Conservation (phyloP, 2,329 filamentous ascomycete species). For the Corynespora cassiicola region DNA sequence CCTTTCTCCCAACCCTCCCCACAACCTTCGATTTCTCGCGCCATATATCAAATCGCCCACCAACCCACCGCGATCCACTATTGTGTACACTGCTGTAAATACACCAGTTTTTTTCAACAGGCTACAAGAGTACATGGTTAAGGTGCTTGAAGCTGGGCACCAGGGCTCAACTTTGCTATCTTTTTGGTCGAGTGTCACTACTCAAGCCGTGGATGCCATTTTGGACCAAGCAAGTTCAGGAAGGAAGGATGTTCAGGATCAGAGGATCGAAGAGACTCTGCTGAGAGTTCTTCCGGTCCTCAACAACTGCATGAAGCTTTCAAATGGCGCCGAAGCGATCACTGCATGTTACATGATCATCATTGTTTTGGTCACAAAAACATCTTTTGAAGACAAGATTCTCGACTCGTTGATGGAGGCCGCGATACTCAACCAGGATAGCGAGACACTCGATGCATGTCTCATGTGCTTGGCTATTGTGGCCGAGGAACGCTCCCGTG, state of each 20-base stretch:
- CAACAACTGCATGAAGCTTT: constrained; percentile 77
- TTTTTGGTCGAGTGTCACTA: constrained; percentile 90
- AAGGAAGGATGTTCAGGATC: constrained; percentile 74
- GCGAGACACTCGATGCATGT: constrained; percentile 74
- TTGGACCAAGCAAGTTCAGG: constrained; percentile 80
- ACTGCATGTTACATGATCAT: constrained; percentile 92
- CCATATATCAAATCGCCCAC: constrained; percentile 84
- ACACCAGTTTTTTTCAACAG: constrained; percentile 77
- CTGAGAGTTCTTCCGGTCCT: constrained; percentile 73
- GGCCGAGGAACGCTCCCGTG: constrained; percentile 77
- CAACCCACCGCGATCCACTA: constrained; percentile 76
- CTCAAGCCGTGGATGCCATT: constrained; percentile 84
- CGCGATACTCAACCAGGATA: constrained; percentile 77
- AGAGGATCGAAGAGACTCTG: constrained; percentile 80
- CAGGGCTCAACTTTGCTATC: constrained; percentile 80
- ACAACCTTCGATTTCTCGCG: constrained; percentile 80
- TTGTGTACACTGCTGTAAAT: constrained; percentile 84
- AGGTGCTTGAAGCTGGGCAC: constrained; percentile 72
- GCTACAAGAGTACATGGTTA: constrained; percentile 80
- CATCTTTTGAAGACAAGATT: constrained; percentile 76
- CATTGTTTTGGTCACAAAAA: constrained; percentile 83
- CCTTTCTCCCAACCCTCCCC: constrained; percentile 75
- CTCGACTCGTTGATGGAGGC: constrained; percentile 92
- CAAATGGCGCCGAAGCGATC: constrained; percentile 78
- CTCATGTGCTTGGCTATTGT: constrained; percentile 82